Evolutionary conservation across 169 alveolate genomes (phyloP), one percentile per base, ranked within the genome.

Genomic region (Cryptosporidium sp.): DNA sequence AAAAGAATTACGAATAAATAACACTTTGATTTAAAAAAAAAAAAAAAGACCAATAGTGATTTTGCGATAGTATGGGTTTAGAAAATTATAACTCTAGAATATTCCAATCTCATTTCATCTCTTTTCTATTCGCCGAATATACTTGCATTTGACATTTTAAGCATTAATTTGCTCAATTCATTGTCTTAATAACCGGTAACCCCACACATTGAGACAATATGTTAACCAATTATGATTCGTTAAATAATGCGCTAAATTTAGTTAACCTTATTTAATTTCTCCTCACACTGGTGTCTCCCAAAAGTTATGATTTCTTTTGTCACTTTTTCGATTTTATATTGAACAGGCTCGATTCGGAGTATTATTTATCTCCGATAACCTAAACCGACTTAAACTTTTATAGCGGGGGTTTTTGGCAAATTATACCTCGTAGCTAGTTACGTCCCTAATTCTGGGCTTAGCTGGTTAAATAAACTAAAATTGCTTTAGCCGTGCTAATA

Each of bases 391-490:
- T 42, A 3, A 31, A 16, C 9, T 44, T 18, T 39, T 18, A 2
- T 16, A 26, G 23, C 58, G 75, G 68, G 89, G 89, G 61, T 7
- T 80, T 80, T 80, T 80, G 89, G 89, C 89, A 62, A 42, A n/a
- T 80, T 80, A 26, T 45, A 65, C 89, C 86, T 52, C 86, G 56
- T 37, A 18, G 12, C 72, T 65, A 21, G 80, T 65, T 21, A 14
- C 10, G 42, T 39, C n/a, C 6, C 10, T n/a, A 33, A 6, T 23
- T n/a, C 33, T 3, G 14, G 39, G 3, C 65, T 44, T 16, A 29
- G 29, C 51, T 39, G 68, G 42, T 80, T 31, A 39, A 58, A 44
- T 37, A 56, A 58, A 48, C 56, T 44, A 48, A 80, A 80, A 53
- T 33, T 62, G 68, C 72, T 42, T 44, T 62, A 42, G 73, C 89